Conservation (phyloP, 768 basidiomycete species). For the Fomitopsis pulvina region DNA sequence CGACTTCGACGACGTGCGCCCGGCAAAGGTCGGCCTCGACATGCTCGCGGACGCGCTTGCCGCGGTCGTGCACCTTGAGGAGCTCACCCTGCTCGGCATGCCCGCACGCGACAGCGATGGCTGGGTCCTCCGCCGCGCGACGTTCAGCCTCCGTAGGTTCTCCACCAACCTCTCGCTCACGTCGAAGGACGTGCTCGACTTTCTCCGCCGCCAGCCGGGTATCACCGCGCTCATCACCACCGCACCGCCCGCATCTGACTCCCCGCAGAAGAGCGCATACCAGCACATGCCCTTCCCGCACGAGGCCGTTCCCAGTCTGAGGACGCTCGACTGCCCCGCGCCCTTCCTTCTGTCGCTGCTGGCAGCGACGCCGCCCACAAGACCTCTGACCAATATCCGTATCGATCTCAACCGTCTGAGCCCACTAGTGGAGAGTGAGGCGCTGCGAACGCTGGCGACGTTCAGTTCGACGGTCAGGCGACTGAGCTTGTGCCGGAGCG, state of each 20-base stretch:
- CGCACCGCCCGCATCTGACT: background rate
- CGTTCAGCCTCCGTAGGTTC: conserved; percentile 4
- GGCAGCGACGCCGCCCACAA: background rate
- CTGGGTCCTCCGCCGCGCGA: conserved; percentile 4
- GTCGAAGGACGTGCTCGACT: conserved; percentile 5
- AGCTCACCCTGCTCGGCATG: conserved; percentile 7
- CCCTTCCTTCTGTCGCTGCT: conserved; percentile 5
- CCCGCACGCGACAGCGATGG: conserved; percentile 4
- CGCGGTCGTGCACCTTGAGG: background rate
- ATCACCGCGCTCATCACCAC: conserved; percentile 2
- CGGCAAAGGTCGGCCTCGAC: background rate
- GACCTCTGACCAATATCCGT: conserved; percentile 3
- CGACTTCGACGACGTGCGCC: conserved; percentile 1
- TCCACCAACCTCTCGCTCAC: conserved; percentile 3
- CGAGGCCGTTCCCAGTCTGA: background rate
- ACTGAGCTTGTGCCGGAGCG: conserved; percentile 5
- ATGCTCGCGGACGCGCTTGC: conserved; percentile 3
- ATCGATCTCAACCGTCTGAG: background rate
- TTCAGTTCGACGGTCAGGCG: conserved; percentile 2
- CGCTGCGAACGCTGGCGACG: background rate
- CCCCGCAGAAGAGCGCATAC: background rate
- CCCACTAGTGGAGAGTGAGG: conserved; percentile 1
- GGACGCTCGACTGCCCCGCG: conserved; percentile 5
- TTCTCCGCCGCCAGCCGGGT: conserved; percentile 3
- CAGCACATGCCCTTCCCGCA: conserved; percentile 2